phyloP scores from a whole-genome alignment of 2,329 filamentous ascomycete species.

The Fusarium protoensiforme region DNA sequence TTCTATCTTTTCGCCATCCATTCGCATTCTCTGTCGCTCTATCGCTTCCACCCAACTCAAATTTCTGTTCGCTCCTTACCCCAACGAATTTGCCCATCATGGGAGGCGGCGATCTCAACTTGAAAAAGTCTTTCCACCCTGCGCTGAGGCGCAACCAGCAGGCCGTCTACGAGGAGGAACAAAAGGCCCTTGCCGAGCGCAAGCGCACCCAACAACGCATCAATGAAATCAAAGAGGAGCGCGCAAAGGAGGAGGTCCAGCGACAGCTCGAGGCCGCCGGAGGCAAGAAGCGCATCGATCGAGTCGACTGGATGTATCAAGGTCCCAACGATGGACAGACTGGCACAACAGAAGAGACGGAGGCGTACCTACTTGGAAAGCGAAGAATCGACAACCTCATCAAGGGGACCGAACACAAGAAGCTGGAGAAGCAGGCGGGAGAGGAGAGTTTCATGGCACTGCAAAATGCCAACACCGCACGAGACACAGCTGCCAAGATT shows the following conservation, averaged over 20 bases:
- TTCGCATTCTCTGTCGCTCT: conserved; percentile 9
- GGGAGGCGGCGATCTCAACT: conserved; percentile 94
- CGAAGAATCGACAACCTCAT: conserved; percentile 86
- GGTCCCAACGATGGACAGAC: conserved; percentile 82
- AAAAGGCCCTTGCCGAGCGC: conserved; percentile 92
- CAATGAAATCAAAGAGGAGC: conserved; percentile 94
- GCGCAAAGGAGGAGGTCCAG: conserved; percentile 91
- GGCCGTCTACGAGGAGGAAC: conserved; percentile 90
- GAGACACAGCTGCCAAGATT: conserved; percentile 88
- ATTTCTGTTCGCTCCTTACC: background rate
- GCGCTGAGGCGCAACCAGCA: conserved; percentile 90
- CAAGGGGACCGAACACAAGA: conserved; percentile 82
- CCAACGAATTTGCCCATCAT: conserved; percentile 63
- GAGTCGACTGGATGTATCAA: conserved; percentile 98
- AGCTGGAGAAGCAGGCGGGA: conserved; percentile 79
- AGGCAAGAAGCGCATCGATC: conserved; percentile 80
- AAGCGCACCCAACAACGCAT: conserved; percentile 92
- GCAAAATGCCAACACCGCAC: conserved; percentile 76
- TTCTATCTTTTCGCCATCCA: background rate
- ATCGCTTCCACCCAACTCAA: conserved; percentile 14
- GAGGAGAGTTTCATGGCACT: conserved; percentile 70
- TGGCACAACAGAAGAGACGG: conserved; percentile 88
- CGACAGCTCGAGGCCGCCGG: conserved; percentile 89
- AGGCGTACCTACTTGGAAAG: conserved; percentile 93
- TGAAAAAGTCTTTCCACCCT: conserved; percentile 97